These are phyloP conservation scores for Tuber microsphaerosporum DNA, from an alignment of 495 filamentous ascomycete genomes.

Conservation along the genomic window DNA sequence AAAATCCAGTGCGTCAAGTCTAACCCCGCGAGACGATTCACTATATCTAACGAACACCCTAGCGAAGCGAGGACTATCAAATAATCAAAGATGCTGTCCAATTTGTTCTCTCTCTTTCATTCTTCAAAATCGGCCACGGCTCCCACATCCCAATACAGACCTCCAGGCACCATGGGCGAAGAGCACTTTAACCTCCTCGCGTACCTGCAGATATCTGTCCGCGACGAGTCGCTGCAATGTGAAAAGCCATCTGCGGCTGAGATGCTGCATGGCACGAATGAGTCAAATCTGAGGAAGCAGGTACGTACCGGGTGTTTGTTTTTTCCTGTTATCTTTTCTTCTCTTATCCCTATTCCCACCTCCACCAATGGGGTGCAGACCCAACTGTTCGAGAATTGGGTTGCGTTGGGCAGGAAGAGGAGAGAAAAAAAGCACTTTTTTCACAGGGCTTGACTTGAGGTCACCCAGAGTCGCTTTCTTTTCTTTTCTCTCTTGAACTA, in stretches of 20 bases:
- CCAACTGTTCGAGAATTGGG: not conserved
- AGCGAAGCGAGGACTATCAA: not conserved
- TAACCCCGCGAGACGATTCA: not conserved
- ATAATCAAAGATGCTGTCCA: constrained; percentile 17
- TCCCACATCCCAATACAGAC: constrained; percentile 21
- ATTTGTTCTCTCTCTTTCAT: constrained; percentile 22
- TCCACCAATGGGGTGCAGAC: no score
- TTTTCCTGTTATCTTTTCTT: not conserved
- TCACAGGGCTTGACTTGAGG: not conserved
- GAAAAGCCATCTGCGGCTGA: constrained; percentile 20
- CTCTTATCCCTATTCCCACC: not conserved
- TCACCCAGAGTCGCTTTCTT: not conserved
- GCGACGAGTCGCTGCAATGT: not conserved
- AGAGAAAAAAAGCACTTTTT: not conserved
- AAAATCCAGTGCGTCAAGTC: not conserved
- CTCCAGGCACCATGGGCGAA: constrained; percentile 12
- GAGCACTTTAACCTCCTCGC: constrained; percentile 29
- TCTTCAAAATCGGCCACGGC: not conserved
- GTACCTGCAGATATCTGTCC: constrained; percentile 31
- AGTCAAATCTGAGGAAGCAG: constrained; percentile 26
- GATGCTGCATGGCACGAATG: constrained; percentile 29
- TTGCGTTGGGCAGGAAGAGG: not conserved
- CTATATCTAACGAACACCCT: not conserved
- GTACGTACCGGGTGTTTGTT: constrained; percentile 7
- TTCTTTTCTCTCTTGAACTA: not conserved